phyloP scores from a whole-genome alignment of 257 asterid genomes.

The Solanum neorickii region DNA sequence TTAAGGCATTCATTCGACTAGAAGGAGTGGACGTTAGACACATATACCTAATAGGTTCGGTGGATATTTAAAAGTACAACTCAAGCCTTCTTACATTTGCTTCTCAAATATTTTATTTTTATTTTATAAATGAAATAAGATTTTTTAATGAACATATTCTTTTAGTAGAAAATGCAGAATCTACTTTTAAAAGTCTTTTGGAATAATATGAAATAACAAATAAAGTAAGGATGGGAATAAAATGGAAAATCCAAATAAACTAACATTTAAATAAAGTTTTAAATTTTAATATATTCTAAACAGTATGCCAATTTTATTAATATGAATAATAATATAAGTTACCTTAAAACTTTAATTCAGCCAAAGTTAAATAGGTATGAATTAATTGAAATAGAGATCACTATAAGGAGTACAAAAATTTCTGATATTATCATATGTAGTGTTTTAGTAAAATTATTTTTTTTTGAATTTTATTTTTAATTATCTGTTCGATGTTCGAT shows the following conservation, averaged over 20 bases:
- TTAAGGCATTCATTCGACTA: too few species aligned
- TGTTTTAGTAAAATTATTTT: neutral
- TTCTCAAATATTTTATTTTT: too few species aligned
- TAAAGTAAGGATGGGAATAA: neutral
- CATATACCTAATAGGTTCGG: neutral
- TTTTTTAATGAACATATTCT: neutral
- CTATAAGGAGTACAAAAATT: neutral
- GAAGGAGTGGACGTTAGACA: neutral
- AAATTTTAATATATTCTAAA: neutral
- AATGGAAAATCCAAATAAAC: neutral
- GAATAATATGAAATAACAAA: neutral
- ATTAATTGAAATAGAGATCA: neutral
- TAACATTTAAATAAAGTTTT: neutral
- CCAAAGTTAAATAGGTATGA: neutral
- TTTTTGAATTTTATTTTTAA: too few species aligned
- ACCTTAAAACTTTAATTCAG: neutral
- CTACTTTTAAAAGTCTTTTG: neutral
- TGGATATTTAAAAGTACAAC: neutral
- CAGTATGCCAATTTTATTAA: neutral
- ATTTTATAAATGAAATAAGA: neutral
- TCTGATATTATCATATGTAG: neutral
- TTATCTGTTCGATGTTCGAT: neutral
- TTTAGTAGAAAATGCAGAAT: neutral
- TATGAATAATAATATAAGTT: neutral
- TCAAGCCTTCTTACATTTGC: neutral